Evolutionary conservation across 192 early-diverging fungal genomes (phyloP).

Genomic region (Rhizophagus sp.): DNA sequence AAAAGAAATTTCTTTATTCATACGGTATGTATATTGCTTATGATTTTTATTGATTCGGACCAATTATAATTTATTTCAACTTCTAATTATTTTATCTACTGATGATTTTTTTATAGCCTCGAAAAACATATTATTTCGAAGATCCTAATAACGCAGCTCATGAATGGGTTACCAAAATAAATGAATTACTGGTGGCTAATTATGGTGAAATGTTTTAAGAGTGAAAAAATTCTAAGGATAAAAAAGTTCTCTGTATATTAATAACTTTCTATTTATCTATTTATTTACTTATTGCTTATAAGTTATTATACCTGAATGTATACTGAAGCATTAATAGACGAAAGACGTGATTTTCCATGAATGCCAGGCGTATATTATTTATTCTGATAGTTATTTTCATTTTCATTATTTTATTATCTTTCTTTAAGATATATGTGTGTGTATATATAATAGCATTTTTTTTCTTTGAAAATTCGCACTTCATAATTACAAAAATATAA

Average conservation of each 20-base stretch:
- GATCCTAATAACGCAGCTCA: slow-evolving; percentile 46
- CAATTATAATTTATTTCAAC: background rate
- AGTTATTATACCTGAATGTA: background rate
- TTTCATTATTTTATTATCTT: background rate
- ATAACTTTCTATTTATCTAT: background rate
- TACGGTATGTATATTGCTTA: slow-evolving; percentile 42
- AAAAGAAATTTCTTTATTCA: slow-evolving; percentile 64
- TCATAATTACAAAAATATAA: background rate
- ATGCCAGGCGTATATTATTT: background rate
- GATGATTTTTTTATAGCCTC: slow-evolving; percentile 30
- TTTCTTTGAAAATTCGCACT: background rate
- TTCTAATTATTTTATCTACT: background rate
- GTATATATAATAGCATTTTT: background rate
- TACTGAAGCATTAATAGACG: no score
- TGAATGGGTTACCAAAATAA: slow-evolving; percentile 54
- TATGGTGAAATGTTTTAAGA: slow-evolving; percentile 49
- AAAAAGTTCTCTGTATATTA: background rate
- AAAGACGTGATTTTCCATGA: background rate
- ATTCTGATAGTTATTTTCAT: background rate
- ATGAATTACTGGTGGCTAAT: slow-evolving; percentile 43
- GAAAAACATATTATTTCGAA: slow-evolving; percentile 62
- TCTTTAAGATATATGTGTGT: no score
- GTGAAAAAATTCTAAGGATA: background rate
- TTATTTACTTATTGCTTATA: background rate
- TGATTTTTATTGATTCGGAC: background rate